Conservation (phyloP, 306 rosid species). For the Aeschynomene evenia region DNA sequence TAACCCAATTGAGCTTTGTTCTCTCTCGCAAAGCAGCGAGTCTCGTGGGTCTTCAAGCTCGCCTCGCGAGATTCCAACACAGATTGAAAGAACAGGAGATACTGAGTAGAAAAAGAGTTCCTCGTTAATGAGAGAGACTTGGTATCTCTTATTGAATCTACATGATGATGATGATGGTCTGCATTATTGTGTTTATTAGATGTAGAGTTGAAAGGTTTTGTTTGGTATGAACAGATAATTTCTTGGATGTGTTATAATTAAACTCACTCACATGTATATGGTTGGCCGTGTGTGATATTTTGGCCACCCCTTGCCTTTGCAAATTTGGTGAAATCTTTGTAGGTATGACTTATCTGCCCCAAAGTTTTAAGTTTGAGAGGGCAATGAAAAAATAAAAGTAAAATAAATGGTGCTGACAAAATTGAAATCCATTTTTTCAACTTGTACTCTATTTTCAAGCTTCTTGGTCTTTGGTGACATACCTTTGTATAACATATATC, state of each 20-base stretch:
- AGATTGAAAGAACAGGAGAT: slow-evolving; percentile 92
- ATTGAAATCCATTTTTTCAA: background rate
- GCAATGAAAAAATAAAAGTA: background rate
- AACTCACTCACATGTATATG: slow-evolving; percentile 39
- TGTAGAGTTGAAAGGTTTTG: slow-evolving; percentile 36
- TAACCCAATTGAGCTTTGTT: slow-evolving; percentile 85
- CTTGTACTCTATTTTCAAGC: no score
- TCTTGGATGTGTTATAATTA: slow-evolving; percentile 32
- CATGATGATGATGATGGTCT: slow-evolving; percentile 16
- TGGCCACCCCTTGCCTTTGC: slow-evolving; percentile 26
- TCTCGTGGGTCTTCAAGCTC: slow-evolving; percentile 96
- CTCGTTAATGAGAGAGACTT: slow-evolving; percentile 57
- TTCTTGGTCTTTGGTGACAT: background rate
- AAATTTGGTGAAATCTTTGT: slow-evolving; percentile 21
- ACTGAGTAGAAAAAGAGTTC: slow-evolving; percentile 82
- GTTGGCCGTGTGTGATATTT: slow-evolving; percentile 34
- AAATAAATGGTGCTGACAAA: background rate
- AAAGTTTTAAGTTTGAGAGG: slow-evolving; percentile 10
- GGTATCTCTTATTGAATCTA: slow-evolving; percentile 31
- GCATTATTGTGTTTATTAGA: slow-evolving; percentile 30
- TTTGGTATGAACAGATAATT: slow-evolving; percentile 30
- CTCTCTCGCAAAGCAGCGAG: slow-evolving; percentile 97
- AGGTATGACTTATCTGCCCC: slow-evolving; percentile 20
- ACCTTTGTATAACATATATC: no score
- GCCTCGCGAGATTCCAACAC: slow-evolving; percentile 97